phyloP scores from a whole-genome alignment of 2,329 filamentous ascomycete species.

The Colletotrichum sidae region DNA sequence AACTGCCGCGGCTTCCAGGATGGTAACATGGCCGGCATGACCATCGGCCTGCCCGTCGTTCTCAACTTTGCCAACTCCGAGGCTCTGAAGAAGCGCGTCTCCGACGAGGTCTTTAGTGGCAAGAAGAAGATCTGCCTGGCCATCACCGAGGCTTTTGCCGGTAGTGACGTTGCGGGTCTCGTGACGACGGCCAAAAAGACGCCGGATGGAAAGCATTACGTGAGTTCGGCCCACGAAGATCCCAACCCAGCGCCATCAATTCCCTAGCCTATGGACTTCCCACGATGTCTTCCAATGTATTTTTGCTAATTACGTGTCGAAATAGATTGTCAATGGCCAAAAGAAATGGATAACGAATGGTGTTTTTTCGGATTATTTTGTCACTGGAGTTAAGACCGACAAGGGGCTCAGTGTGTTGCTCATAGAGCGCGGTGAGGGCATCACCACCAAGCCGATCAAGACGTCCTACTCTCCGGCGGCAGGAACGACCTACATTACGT shows the following conservation, averaged over 20 bases:
- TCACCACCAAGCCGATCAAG: conserved; percentile 83
- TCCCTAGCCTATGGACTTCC: background rate
- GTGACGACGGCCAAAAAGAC: conserved; percentile 84
- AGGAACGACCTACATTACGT: conserved; percentile 83
- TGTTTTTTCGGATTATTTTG: conserved; percentile 85
- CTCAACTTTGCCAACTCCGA: conserved; percentile 81
- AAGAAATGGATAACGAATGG: conserved; percentile 93
- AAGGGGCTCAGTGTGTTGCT: conserved; percentile 84
- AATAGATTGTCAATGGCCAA: conserved; percentile 71
- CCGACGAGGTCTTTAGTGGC: conserved; percentile 79
- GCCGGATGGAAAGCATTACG: conserved; percentile 78
- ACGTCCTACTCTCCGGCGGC: conserved; percentile 84
- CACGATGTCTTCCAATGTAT: background rate
- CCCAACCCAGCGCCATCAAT: conserved; percentile 34
- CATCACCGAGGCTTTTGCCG: conserved; percentile 90
- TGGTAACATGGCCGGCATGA: conserved; percentile 89
- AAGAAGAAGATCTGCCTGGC: conserved; percentile 91
- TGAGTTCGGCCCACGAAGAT: conserved; percentile 55
- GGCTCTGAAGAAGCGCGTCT: conserved; percentile 73
- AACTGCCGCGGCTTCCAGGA: conserved; percentile 87
- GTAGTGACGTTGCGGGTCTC: conserved; percentile 83
- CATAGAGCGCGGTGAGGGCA: conserved; percentile 78
- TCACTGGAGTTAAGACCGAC: conserved; percentile 81
- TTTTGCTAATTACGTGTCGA: background rate
- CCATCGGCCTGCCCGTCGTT: conserved; percentile 82